These are phyloP conservation scores for Fonsecaea pedrosoi DNA, from an alignment of 2,329 filamentous ascomycete species.

Conservation along the genomic window DNA sequence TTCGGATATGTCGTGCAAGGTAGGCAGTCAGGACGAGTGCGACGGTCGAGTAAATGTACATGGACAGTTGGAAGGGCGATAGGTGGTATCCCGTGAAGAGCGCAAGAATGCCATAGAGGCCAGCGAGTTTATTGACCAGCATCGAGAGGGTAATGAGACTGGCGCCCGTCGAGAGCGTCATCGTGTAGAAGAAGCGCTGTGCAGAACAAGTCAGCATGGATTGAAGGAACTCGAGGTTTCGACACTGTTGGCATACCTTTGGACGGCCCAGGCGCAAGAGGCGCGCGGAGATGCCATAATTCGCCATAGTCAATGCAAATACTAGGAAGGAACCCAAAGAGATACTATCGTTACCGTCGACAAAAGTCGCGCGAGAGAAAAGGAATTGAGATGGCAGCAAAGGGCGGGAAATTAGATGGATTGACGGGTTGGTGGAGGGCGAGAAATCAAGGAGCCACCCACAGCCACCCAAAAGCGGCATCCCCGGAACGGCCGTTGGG, in stretches of 20 bases:
- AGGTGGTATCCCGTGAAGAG: conserved; percentile 85
- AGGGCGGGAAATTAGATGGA: conserved; percentile 22
- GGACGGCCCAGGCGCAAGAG: conserved; percentile 59
- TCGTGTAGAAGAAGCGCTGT: conserved; percentile 82
- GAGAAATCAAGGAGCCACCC: conserved; percentile 10
- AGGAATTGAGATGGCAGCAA: conserved; percentile 9
- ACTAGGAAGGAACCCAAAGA: conserved; percentile 6
- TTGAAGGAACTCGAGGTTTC: background rate
- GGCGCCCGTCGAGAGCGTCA: conserved; percentile 84
- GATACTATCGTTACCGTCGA: background rate
- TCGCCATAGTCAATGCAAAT: conserved; percentile 27
- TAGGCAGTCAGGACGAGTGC: conserved; percentile 71
- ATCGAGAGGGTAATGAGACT: conserved; percentile 83
- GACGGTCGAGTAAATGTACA: conserved; percentile 86
- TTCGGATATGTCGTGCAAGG: conserved; percentile 80
- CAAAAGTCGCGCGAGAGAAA: conserved; percentile 14
- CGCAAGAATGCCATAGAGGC: conserved; percentile 87
- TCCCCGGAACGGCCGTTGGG: background rate
- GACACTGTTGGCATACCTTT: conserved; percentile 46
- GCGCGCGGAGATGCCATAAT: conserved; percentile 44
- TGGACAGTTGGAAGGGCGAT: conserved; percentile 81
- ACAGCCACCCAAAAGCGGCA: conserved; percentile 14
- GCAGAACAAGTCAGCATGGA: conserved; percentile 15
- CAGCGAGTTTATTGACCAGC: conserved; percentile 90
- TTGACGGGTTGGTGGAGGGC: background rate